These are phyloP conservation scores for Chimonanthus salicifolius DNA, from an alignment of 164 flowering plant species.

Conservation along the genomic window DNA sequence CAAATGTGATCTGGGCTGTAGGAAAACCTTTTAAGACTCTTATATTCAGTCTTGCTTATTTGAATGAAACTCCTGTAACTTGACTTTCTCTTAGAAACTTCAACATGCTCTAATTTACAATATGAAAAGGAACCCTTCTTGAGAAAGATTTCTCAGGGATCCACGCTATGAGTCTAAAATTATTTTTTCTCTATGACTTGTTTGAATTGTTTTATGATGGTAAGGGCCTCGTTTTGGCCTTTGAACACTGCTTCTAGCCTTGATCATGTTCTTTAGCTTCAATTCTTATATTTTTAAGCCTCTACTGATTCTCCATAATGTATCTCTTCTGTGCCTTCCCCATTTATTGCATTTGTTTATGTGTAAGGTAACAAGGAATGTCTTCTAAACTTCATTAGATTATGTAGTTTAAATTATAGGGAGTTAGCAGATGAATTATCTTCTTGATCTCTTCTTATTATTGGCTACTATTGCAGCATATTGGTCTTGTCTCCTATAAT, in stretches of 20 bases:
- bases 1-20: slow-evolving; percentile 28
- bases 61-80: slow-evolving; percentile 36
- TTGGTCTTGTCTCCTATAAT: not conserved
- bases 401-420: not conserved
- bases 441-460: not conserved
- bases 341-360: not conserved
- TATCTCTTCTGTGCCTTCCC: not conserved
- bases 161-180: not conserved
- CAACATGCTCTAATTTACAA: slow-evolving; percentile 9
- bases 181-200: slow-evolving; percentile 9
- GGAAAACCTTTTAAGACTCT: slow-evolving; percentile 31
- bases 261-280: not conserved
- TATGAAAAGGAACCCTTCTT: not conserved
- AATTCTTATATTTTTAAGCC: not conserved
- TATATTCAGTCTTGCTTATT: slow-evolving; percentile 24
- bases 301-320: not conserved
- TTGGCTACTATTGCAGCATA: not conserved
- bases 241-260: not conserved
- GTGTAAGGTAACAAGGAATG: not conserved
- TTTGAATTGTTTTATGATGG: not conserved
- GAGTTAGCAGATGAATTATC: not conserved
- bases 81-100: slow-evolving; percentile 22
- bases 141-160: slow-evolving; percentile 8
- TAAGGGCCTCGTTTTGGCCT: not conserved
- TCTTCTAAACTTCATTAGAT: not conserved